These are phyloP conservation scores for Macrolepiota albuminosa DNA, from an alignment of 768 basidiomycete species.

Conservation along the genomic window DNA sequence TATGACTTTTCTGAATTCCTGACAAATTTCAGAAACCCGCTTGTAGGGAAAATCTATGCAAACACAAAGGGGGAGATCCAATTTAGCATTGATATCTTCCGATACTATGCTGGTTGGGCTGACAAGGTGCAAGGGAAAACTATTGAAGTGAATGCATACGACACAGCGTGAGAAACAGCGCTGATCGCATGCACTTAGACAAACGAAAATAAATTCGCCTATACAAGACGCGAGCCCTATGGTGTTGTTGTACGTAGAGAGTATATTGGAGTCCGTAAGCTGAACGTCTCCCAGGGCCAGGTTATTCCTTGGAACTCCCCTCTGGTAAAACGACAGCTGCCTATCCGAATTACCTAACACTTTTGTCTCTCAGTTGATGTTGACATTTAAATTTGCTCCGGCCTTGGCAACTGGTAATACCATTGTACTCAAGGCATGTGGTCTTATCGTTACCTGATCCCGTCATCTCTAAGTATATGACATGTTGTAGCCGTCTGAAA, in stretches of 20 bases:
- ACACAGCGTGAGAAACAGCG: background rate
- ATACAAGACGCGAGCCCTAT: conserved; percentile 48
- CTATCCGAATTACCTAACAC: background rate
- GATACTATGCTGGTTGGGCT: conserved; percentile 84
- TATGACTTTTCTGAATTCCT: background rate
- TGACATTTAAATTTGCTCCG: conserved; percentile 24
- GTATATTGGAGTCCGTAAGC: conserved; percentile 22
- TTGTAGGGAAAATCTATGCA: conserved; percentile 50
- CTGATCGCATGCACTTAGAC: conserved; percentile 13
- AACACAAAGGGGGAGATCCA: conserved; percentile 47
- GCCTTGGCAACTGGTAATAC: conserved; percentile 43
- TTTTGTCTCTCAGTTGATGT: conserved; percentile 16
- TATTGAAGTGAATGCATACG: conserved; percentile 38
- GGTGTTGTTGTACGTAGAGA: conserved; percentile 31
- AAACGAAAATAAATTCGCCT: conserved; percentile 22
- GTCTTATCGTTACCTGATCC: background rate
- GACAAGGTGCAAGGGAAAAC: conserved; percentile 75
- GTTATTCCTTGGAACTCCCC: conserved; percentile 58
- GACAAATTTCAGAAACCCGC: background rate
- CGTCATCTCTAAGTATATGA: background rate
- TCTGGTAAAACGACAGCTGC: conserved; percentile 9
- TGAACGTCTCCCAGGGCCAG: conserved; percentile 30
- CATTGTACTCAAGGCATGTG: conserved; percentile 1
- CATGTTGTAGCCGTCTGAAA: conserved; percentile 50
- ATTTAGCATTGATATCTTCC: conserved; percentile 41